Evolutionary conservation across 2,329 filamentous ascomycete species (phyloP).

Genomic region (Talaromyces sp.): DNA sequence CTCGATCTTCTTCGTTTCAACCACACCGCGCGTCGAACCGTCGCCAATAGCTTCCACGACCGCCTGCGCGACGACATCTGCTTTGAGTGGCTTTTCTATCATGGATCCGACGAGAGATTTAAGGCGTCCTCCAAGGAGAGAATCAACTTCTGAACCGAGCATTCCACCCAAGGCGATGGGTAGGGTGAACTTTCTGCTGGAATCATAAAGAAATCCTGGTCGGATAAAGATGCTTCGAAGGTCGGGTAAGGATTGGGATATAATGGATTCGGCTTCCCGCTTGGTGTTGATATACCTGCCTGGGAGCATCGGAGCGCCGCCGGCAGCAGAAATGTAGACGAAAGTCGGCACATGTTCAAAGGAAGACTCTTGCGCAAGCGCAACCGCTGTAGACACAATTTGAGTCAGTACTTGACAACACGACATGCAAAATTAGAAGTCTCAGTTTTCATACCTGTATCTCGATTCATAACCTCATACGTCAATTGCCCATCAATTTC

Average conservation of each 20-base stretch:
- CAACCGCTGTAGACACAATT: constrained; percentile 58
- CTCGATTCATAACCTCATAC: constrained; percentile 96
- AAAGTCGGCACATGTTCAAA: constrained; percentile 65
- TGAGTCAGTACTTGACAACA: not conserved
- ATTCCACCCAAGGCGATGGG: constrained; percentile 76
- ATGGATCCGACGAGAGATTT: constrained; percentile 77
- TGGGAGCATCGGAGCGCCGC: constrained; percentile 79
- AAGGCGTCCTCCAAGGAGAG: constrained; percentile 69
- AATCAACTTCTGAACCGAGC: constrained; percentile 72
- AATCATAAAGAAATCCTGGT: constrained; percentile 85
- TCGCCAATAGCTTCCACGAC: constrained; percentile 83
- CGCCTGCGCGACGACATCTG: constrained; percentile 80
- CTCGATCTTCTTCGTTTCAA: constrained; percentile 78
- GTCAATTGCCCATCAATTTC: constrained; percentile 74
- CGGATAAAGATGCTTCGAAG: constrained; percentile 80
- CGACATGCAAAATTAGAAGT: constrained; percentile 2
- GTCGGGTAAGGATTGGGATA: constrained; percentile 66
- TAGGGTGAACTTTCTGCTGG: constrained; percentile 73
- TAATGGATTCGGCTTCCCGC: constrained; percentile 77
- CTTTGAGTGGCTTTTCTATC: constrained; percentile 81
- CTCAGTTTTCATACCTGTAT: constrained; percentile 51
- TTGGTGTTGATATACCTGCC: constrained; percentile 86
- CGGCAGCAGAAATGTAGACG: constrained; percentile 84
- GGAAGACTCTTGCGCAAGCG: constrained; percentile 72
- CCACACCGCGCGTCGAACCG: constrained; percentile 65